Evolutionary conservation across 2,329 filamentous ascomycete species (phyloP), one percentile per base, ranked within the genome.

Genomic region (Alternaria sp.): DNA sequence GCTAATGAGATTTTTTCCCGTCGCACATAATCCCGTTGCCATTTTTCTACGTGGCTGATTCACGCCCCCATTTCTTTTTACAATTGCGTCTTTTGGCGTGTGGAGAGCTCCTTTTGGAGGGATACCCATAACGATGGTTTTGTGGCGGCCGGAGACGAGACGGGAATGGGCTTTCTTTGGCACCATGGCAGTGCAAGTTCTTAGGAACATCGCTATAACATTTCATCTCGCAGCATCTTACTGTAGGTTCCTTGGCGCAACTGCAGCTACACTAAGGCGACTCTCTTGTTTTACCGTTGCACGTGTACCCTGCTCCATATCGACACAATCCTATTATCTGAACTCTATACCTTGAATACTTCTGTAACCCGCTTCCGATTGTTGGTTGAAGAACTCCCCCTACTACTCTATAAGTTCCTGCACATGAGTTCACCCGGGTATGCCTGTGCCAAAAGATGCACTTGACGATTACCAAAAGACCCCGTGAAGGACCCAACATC

Each of bases 111-210:
- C 7, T 34, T 36, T 3, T 6, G 44, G 44, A 10, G 44, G 8
- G 9, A 24, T 34, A 21, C 6, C 14, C 11, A 34, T 2, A 26
- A 48, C 21, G 44, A 26, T 48, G 44, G 26, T 29, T 21, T 58
- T 51, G 36, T 58, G 55, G 36, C 41, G 51, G 55, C 58, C 58
- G 10, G n/a, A 46, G 24, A 60, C 60, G 33, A 39, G 36, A 36
- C 14, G 58, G 21, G 64, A 68, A 60, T 62, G 54, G 62, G 31
- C 45, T 9, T 68, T 68, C 33, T 59, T 69, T 24, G 58, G 42
- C 50, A 55, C 61, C 7, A 58, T 63, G 8, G 60, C 60, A 2
- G 34, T 41, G 11, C 66, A 70, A 46, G 66, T 60, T 11, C 24
- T 58, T 6, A 49, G 51, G 5, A 62, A 58, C 41, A 59, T 46